Base-by-base conservation (phyloP, 371 early-diverging fungal genomes). In the Mucor piriformis region DNA sequence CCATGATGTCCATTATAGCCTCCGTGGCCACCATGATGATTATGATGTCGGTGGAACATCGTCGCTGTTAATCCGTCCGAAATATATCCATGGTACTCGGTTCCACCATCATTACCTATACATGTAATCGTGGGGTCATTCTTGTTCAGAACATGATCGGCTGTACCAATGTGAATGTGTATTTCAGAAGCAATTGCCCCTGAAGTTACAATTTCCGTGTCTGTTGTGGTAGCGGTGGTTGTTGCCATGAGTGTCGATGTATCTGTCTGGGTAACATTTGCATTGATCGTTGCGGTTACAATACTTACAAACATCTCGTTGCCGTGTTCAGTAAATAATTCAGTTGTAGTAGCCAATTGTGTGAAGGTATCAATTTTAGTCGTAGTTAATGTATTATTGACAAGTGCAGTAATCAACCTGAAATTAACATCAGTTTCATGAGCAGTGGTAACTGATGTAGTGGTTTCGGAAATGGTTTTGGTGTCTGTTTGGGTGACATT, bases 161-260 rank as follows among this genome's bases (percentile, higher is more conserved):
- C 32, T 8, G 47, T 56, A 8, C 57, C 57, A n/a, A 56, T 27
- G 10, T 56, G 57, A 1, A 56, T 35, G 24, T 56, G 57, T 6
- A 24, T 11, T 27, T 56, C 48, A 11, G 47, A 33, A 3, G 57
- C 47, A 5, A 29, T 16, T 3, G 57, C 46, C 1, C 18, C 33
- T 32, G 44, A 43, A 1, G 29, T 13, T 5, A 12, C 38, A n/a
- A 38, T 38, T 10, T 15, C 15, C 3, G n/a, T 16, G 13, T 16
- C n/a, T 2, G 44, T 42, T 2, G 48, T 11, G 3, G 48, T 47
- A 2, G 24, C n/a, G 11, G 44, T 54, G 13, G 11, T 16, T 15
- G 13, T 16, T 2, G 29, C 11, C 2, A 23, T 46, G 13, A 33
- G 21, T 34, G 55, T 46, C 1, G 18, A 16, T 2, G 38, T 34